Evolutionary conservation across 2,329 filamentous ascomycete genomes (phyloP), one percentile per base, ranked within the genome.

Genomic region (Sporothrix pseudoabietina): DNA sequence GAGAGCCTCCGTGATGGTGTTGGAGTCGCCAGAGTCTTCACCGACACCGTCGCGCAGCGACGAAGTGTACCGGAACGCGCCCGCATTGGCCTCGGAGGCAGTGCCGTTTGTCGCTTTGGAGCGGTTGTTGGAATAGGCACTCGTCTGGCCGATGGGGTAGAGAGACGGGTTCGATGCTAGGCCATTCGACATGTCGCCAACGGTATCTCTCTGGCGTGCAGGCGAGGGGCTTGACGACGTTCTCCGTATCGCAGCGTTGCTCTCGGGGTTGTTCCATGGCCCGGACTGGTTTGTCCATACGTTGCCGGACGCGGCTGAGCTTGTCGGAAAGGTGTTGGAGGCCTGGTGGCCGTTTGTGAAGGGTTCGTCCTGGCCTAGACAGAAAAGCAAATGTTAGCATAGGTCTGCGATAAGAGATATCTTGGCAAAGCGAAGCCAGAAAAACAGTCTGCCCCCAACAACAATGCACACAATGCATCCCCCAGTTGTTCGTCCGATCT

Each of bases 251-350:
- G 82, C 80, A 54, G 83, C 81, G 14, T 83, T 81, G 55, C 80
- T 81, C 63, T 89, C 87, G 32, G 84, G 81, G 74, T 84, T 82
- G 75, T 86, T 87, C 91, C 91, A 94, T 19, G 87, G 86, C 52
- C 85, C 82, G 14, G 73, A 8, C 5, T 85, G 76, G 88, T 86
- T 54, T 49, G 72, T 26, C 75, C 75, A 76, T 3, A 73, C 59
- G 47, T 39, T 30, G 30, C 47, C 39, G 30, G 71, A 3, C 12
- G 72, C 14, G 8, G 72, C 73, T 61, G 72, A 12, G 68, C 30
- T 22, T 41, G n/a, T 41, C 10, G 68, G 8, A 30, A 71, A 75
- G 47, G 55, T 30, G 22, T 44, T 70, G 16, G 70, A 12, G n/a
- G 49, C 3, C 7, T 71, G 61, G 22, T 70, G 54, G 44, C 35